A percentile compares a stretch with the other conserved stretches of the same genome.
These are phyloP conservation scores for Nicotiana noctiflora DNA, from an alignment of 257 asterid genomes.

Conservation along the genomic window DNA sequence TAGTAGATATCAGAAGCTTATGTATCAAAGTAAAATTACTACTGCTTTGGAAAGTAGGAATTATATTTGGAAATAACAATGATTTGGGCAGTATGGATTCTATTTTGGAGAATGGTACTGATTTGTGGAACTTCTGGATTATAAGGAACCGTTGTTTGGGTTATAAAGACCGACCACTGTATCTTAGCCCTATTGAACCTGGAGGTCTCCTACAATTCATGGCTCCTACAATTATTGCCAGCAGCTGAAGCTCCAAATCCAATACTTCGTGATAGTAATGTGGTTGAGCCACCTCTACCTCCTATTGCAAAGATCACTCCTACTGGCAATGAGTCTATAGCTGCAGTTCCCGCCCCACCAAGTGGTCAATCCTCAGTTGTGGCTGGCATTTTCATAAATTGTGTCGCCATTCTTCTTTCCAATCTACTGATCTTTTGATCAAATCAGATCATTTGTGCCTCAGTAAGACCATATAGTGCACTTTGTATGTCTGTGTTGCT, in stretches of 20 bases:
- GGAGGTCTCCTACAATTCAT: conserved; percentile 39
- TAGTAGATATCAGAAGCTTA: neutral
- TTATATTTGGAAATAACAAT: neutral
- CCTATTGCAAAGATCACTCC: conserved; percentile 33
- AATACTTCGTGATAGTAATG: conserved; percentile 36
- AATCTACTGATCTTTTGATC: no score
- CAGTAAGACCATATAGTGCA: no score
- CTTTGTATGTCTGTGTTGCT: no score
- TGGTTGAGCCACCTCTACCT: conserved; percentile 69
- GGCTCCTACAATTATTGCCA: conserved; percentile 24
- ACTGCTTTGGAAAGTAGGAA: neutral
- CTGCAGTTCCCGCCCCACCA: conserved; percentile 27
- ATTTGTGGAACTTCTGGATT: neutral
- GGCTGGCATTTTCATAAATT: no score
- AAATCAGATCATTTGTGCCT: no score
- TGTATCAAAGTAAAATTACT: neutral
- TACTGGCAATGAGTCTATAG: conserved; percentile 24
- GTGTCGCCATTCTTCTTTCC: no score
- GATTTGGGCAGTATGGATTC: neutral
- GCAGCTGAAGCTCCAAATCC: conserved; percentile 73
- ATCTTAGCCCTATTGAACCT: conserved; percentile 52
- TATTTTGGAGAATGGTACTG: neutral
- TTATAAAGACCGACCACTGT: conserved; percentile 30
- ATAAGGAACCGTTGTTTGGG: conserved; percentile 71
- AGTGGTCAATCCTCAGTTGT: no score